Conservation (phyloP, 2,329 filamentous ascomycete genomes). For the Sporothrix curviconia region DNA sequence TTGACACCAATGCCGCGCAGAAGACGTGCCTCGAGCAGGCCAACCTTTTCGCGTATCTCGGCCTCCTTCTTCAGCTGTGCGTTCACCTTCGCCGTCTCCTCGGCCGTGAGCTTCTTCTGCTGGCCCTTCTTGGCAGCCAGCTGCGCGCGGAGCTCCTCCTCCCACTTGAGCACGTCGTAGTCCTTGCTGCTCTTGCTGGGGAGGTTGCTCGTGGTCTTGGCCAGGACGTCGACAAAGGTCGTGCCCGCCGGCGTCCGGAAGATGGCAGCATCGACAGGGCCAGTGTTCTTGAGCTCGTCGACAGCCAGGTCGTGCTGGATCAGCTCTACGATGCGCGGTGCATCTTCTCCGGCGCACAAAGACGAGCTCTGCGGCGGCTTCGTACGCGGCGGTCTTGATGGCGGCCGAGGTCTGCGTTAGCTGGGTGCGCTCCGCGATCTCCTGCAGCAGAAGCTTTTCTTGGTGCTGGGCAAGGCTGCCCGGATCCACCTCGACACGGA, state of each 20-base stretch:
- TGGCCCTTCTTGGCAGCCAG: slow-evolving; percentile 89
- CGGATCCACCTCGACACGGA: slow-evolving; percentile 75
- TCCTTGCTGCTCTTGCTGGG: slow-evolving; percentile 90
- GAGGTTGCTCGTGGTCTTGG: slow-evolving; percentile 65
- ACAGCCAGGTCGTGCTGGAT: slow-evolving; percentile 68
- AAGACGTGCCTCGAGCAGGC: slow-evolving; percentile 61
- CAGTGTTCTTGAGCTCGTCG: slow-evolving; percentile 62
- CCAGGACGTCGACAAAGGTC: slow-evolving; percentile 82
- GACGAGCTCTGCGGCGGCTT: slow-evolving; percentile 80
- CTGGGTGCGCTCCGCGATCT: slow-evolving; percentile 51
- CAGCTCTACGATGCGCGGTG: slow-evolving; percentile 66
- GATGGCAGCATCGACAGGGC: slow-evolving; percentile 85
- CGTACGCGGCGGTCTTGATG: slow-evolving; percentile 67
- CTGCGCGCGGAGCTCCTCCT: slow-evolving; percentile 80
- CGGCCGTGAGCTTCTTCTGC: slow-evolving; percentile 81
- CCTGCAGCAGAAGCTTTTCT: slow-evolving; percentile 57
- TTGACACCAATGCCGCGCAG: slow-evolving; percentile 79
- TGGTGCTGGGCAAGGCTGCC: slow-evolving; percentile 64
- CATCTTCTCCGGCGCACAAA: slow-evolving; percentile 86
- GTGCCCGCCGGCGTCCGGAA: slow-evolving; percentile 85
- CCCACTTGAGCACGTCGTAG: slow-evolving; percentile 95
- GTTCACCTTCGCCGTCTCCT: slow-evolving; percentile 85
- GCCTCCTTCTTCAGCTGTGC: slow-evolving; percentile 84
- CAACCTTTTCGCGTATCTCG: slow-evolving; percentile 67
- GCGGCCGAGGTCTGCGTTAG: slow-evolving; percentile 40